Percentiles rank a stretch among this genome's conserved stretches.
Evolutionary conservation across 192 early-diverging fungal genomes (phyloP).

Genomic region (Backusella liffmaniae): DNA sequence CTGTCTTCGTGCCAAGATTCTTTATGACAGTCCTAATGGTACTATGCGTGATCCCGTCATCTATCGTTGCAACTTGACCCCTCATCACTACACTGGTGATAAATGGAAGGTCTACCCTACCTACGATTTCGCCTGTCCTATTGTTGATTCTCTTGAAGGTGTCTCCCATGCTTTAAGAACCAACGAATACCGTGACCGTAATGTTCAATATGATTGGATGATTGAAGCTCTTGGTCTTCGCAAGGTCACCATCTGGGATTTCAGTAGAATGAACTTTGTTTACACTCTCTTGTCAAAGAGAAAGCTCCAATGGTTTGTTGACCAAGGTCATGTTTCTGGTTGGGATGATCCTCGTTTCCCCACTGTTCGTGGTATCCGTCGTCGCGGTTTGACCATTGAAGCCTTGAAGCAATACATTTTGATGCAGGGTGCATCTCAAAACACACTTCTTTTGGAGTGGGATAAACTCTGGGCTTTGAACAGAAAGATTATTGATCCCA

Average conservation of each 20-base stretch:
- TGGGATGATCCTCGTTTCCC: constrained; percentile 93
- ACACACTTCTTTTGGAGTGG: constrained; percentile 92
- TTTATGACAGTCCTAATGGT: constrained; percentile 83
- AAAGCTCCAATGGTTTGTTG: constrained; percentile 96
- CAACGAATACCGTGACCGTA: constrained; percentile 98
- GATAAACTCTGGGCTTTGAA: constrained; percentile 99
- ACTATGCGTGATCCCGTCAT: constrained; percentile 96
- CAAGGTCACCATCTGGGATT: constrained; percentile 94
- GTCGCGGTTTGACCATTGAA: constrained; percentile 97
- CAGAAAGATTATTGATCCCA: constrained; percentile 94
- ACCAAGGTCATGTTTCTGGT: constrained; percentile 76
- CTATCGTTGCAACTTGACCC: constrained; percentile 88
- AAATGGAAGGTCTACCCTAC: constrained; percentile 98
- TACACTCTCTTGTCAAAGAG: constrained; percentile 98
- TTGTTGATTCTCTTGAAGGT: constrained; percentile 95
- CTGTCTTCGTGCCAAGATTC: constrained; percentile 96
- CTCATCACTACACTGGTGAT: constrained; percentile 87
- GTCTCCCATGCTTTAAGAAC: constrained; percentile 97
- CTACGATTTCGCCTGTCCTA: constrained; percentile 98
- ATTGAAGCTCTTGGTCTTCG: constrained; percentile 83
- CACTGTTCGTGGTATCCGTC: constrained; percentile 87
- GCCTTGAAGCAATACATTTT: constrained; percentile 95
- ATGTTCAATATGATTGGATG: constrained; percentile 97
- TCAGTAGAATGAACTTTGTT: constrained; percentile 92
- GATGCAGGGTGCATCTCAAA: constrained; percentile 98